Evolutionary conservation across 768 basidiomycete species (phyloP), one percentile per base, ranked within the genome.

Genomic region (Hirschioporus abietinus): DNA sequence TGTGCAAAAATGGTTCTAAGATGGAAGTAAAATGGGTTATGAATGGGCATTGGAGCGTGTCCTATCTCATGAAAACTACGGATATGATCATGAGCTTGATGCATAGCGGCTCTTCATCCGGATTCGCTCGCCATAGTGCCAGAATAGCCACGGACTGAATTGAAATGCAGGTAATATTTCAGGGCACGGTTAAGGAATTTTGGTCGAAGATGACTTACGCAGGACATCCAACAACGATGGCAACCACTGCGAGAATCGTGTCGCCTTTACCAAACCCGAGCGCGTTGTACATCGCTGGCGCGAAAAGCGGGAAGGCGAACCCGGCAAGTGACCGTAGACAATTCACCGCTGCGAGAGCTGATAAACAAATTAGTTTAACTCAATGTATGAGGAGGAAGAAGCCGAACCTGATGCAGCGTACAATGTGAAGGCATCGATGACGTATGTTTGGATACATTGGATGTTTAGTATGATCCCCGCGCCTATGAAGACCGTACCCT

Each of bases 81-180:
- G 30, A 30, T 52, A 52, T 20, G 12, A 12, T 61, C 60, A 61
- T 12, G 60, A 17, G 17, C 30, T 34, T 6, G 18, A 35, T 3
- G 82, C 80, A 70, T 81, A 79, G 35, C 74, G 78, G 68, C 86
- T 87, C n/a, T 74, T 74, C 70, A 76, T 76, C 9, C 87, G 79
- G 61, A 89, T 86, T 60, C 78, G 76, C 68, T 82, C 80, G 58
- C 82, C 83, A 26, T 74, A 84, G 25, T 69, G 66, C 83, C 83
- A 84, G 66, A 83, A 74, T 10, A 83, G 23, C 72, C 74, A 79
- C 0, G 82, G 79, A 15, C 82, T 83, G 68, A n/a, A n/a, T n/a
- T n/a, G n/a, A n/a, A n/a, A 26, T 25, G 59, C 57, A 71, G 30
- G 8, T 30, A 8, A 30, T 30, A 8, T n/a, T n/a, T 30, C 30